Evolutionary conservation across 495 filamentous ascomycete genomes (phyloP).

Genomic region (Hypoxylon cercidicola): DNA sequence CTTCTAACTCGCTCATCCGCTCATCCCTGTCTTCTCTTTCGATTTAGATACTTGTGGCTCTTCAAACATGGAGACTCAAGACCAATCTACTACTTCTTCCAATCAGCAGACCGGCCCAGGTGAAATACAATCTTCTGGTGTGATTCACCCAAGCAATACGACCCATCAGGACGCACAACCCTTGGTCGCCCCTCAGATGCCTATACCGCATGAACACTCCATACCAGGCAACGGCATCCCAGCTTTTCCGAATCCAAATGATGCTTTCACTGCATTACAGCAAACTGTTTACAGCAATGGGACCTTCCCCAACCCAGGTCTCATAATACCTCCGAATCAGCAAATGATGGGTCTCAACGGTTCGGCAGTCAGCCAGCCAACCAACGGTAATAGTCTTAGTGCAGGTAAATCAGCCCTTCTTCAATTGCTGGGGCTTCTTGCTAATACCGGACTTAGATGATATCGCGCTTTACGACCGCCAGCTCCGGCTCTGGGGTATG

Average conservation of each 20-base stretch:
- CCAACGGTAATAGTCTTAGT: constrained; percentile 32
- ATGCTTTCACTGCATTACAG: constrained; percentile 22
- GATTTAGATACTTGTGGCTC: neutral
- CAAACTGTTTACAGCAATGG: constrained; percentile 29
- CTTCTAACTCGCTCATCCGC: neutral
- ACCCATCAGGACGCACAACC: constrained; percentile 17
- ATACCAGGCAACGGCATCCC: constrained; percentile 22
- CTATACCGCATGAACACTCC: constrained; percentile 16
- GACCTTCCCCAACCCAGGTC: constrained; percentile 23
- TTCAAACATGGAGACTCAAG: constrained; percentile 32
- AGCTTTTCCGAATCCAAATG: constrained; percentile 21
- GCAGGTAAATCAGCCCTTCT: constrained; percentile 22
- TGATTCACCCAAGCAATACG: constrained; percentile 12
- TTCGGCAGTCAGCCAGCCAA: constrained; percentile 9
- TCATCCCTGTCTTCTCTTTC: neutral
- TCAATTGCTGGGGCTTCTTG: neutral
- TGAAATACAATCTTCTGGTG: constrained; percentile 10
- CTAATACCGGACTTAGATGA: constrained; percentile 71
- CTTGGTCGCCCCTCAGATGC: constrained; percentile 8
- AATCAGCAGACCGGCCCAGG: constrained; percentile 11
- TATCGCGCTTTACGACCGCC: constrained; percentile 96
- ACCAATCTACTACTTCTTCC: constrained; percentile 15
- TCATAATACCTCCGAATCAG: constrained; percentile 31
- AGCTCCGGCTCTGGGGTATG: constrained; percentile 98
- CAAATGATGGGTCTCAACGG: constrained; percentile 17